phyloP scores from a whole-genome alignment of 805 yeast genomes.

The Grigorovia transvaalensis region DNA sequence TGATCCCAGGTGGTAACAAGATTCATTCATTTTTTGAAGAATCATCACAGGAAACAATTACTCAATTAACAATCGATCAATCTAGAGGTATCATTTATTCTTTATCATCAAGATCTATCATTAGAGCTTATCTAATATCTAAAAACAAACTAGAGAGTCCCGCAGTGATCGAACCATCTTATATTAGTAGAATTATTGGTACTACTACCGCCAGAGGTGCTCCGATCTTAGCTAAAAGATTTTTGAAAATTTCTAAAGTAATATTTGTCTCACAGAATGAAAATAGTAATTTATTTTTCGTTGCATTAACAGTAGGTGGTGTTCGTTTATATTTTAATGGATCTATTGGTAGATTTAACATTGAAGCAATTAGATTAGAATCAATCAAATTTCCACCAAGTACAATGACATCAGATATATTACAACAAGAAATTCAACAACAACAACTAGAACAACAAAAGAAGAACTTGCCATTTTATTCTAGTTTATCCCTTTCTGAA shows the following conservation, averaged over 20 bases:
- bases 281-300: conserved; percentile 57
- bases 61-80: conserved; percentile 62
- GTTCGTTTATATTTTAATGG: conserved; percentile 56
- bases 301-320: conserved; percentile 78
- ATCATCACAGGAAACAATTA: conserved; percentile 44
- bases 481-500: conserved; percentile 22
- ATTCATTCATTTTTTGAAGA: conserved; percentile 30
- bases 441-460: conserved; percentile 31
- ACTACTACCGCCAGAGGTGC: conserved; percentile 40
- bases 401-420: conserved; percentile 23
- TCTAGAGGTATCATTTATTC: conserved; percentile 71
- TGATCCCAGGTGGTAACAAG: conserved; percentile 30
- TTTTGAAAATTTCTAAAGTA: conserved; percentile 46
- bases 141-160: conserved; percentile 36
- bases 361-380: conserved; percentile 35
- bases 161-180: conserved; percentile 27
- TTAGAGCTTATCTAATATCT: conserved; percentile 58
- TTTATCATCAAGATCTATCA: conserved; percentile 68
- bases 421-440: conserved; percentile 28
- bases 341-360: conserved; percentile 25
- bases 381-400: conserved; percentile 60
- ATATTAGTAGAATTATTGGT: conserved; percentile 32
- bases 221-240: conserved; percentile 46
- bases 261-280: conserved; percentile 40
- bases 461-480: conserved; percentile 25